Percentiles rank a stretch among this genome's conserved stretches.
phyloP scores from a whole-genome alignment of 768 basidiomycete genomes.

The Tylopilus balloui region DNA sequence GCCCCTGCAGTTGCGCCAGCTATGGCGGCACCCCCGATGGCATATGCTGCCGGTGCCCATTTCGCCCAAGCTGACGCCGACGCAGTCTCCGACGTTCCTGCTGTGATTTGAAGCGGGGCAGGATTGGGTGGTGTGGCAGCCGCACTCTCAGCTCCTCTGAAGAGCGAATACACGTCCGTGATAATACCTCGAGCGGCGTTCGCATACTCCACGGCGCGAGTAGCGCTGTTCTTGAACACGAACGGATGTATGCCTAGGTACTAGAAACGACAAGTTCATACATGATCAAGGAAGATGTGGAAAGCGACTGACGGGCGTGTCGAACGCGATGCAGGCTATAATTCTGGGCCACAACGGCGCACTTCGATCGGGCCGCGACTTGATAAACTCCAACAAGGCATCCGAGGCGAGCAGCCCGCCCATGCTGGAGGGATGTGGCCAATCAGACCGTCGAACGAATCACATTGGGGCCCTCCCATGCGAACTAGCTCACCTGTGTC shows the following conservation, averaged over 20 bases:
- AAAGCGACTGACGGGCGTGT: slow-evolving; percentile 69
- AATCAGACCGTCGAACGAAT: not conserved
- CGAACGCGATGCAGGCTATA: slow-evolving; percentile 79
- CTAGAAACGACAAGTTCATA: slow-evolving; percentile 36
- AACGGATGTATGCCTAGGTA: slow-evolving; percentile 84
- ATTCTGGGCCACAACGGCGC: slow-evolving; percentile 86
- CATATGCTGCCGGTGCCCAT: slow-evolving; percentile 68
- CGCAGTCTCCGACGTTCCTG: slow-evolving; percentile 19
- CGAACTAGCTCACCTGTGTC: slow-evolving; percentile 61
- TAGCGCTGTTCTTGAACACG: slow-evolving; percentile 80
- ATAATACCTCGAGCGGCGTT: slow-evolving; percentile 60
- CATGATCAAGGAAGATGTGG: not conserved
- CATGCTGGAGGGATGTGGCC: slow-evolving; percentile 60
- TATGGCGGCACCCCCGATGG: slow-evolving; percentile 67
- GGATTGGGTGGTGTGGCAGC: slow-evolving; percentile 26
- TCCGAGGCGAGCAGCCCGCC: slow-evolving; percentile 89
- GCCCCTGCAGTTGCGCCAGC: slow-evolving; percentile 83
- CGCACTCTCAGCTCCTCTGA: slow-evolving; percentile 42
- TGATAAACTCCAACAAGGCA: slow-evolving; percentile 66
- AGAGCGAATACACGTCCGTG: slow-evolving; percentile 54
- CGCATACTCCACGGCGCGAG: slow-evolving; percentile 69
- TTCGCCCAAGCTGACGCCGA: slow-evolving; percentile 45
- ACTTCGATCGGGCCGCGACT: slow-evolving; percentile 55
- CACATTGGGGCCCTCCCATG: not conserved
- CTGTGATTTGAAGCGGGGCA: slow-evolving; percentile 31